Base-by-base conservation (phyloP, 768 basidiomycete species). In the Rhodotorula toruloides region DNA sequence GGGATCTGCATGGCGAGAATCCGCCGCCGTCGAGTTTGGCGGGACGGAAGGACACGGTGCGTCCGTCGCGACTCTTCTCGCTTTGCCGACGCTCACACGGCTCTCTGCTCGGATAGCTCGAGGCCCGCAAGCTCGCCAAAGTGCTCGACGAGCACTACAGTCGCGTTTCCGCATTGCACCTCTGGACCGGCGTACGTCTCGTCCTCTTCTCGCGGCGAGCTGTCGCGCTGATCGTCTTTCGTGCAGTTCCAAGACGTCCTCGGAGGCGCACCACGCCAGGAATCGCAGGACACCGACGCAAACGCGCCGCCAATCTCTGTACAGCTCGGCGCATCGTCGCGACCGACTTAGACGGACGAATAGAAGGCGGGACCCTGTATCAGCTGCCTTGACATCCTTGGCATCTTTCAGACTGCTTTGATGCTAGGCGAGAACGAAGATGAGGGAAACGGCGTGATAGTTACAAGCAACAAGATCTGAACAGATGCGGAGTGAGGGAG, bases 11-110 rank as follows among this genome's bases (percentile, higher is more conserved):
- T 67, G 84, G 81, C 22, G 92, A 96, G 78, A 81, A 82, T 27
- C 94, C 94, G 6, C 94, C 94, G 8, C 89, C 93, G 5, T 89
- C 87, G 73, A 92, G 91, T 58, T 90, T 97, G 71, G 89, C 89
- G 39, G 86, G 89, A n/a, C 80, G 92, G 62, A 79, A 91, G 58
- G 93, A 98, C 73, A 93, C 90, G 37, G 76, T 78, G 54, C 72
- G 78, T 29, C 12, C 9, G 10, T 36, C 29, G 22, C 12, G 17
- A 72, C 25, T 32, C 37, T 5, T 0, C 37, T 9, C 25, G 4
- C 22, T 4, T 29, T 13, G 21, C 14, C 36, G 49, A 29, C 4
- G 42, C n/a, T 27, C 22, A 37, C 40, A 14, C 47, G 32, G 19
- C 36, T 49, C 27, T 32, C 48, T 27, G 17, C 29, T 9, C 9